Evolutionary conservation across 768 basidiomycete genomes (phyloP).

Genomic region (Gymnopilus junonius): DNA sequence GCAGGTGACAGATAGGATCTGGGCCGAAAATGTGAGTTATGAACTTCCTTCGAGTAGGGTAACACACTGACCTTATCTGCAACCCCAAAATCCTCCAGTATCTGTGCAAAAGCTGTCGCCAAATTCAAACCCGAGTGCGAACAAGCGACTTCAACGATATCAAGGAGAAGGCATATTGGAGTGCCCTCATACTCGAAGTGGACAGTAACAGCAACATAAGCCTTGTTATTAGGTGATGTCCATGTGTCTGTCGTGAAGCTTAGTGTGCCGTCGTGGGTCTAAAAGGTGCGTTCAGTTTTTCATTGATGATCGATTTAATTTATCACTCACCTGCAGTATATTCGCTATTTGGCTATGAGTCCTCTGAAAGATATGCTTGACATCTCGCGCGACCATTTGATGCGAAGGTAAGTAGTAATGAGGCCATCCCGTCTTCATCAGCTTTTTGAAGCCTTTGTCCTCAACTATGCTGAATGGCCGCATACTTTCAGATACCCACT

Average conservation of each 20-base stretch:
- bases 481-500: conserved; percentile 2
- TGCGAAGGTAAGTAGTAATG: not conserved
- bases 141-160: conserved; percentile 39
- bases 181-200: conserved; percentile 35
- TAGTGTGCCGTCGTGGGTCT: conserved; percentile 10
- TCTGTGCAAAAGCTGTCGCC: conserved; percentile 32
- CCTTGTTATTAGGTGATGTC: conserved; percentile 40
- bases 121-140: conserved; percentile 40
- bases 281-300: not conserved
- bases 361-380: not conserved
- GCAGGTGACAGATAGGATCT: conserved; percentile 34
- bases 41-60: not conserved
- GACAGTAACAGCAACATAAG: conserved; percentile 33
- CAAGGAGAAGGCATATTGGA: conserved; percentile 32
- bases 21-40: not conserved
- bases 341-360: not conserved
- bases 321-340: not conserved
- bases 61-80: conserved; percentile 29
- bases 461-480: conserved; percentile 2
- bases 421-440: conserved; percentile 9
- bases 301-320: too few relatives aligned
- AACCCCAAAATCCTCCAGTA: conserved; percentile 40
- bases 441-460: not conserved
- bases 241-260: conserved; percentile 27
- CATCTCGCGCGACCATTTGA: not conserved